A percentile compares a stretch with the other conserved stretches of the same genome.
Evolutionary conservation across 2,329 filamentous ascomycete species (phyloP).

Genomic region (Scytalidium lignicola): DNA sequence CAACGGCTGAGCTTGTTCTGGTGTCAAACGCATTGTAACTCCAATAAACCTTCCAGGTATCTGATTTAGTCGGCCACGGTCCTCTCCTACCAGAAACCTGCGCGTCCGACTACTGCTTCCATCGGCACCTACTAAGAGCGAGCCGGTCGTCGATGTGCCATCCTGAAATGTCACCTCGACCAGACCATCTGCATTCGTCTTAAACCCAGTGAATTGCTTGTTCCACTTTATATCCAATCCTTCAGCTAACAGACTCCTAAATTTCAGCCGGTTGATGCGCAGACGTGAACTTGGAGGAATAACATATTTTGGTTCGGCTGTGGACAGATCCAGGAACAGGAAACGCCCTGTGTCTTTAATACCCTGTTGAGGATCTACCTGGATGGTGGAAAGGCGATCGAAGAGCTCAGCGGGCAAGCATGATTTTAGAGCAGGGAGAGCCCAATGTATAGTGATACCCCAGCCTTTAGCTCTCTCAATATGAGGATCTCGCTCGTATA

Average conservation of each 20-base stretch:
- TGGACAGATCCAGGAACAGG: slow-evolving; percentile 51
- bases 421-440: slow-evolving; percentile 43
- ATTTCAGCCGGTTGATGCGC: slow-evolving; percentile 41
- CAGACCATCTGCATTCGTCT: slow-evolving; percentile 23
- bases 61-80: slow-evolving; percentile 24
- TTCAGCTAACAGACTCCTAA: slow-evolving; percentile 40
- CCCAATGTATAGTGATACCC: slow-evolving; percentile 61
- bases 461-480: slow-evolving; percentile 47
- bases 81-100: slow-evolving; percentile 30
- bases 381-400: slow-evolving; percentile 41
- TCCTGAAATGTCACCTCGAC: slow-evolving; percentile 44
- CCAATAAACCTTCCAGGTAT: slow-evolving; percentile 47
- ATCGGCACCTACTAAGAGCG: slow-evolving; percentile 46
- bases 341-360: slow-evolving; percentile 43
- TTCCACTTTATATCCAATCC: slow-evolving; percentile 43
- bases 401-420: slow-evolving; percentile 45
- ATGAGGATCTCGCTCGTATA: slow-evolving; percentile 48
- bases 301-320: slow-evolving; percentile 39
- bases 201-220: slow-evolving; percentile 31
- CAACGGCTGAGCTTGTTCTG: slow-evolving; percentile 36
- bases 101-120: slow-evolving; percentile 42
- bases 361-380: slow-evolving; percentile 48
- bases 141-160: slow-evolving; percentile 34
- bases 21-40: slow-evolving; percentile 35
- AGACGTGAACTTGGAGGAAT: slow-evolving; percentile 40